These are phyloP conservation scores for Dictyostelium intermedium DNA, from an alignment of 78 protist species.

Conservation along the genomic window DNA sequence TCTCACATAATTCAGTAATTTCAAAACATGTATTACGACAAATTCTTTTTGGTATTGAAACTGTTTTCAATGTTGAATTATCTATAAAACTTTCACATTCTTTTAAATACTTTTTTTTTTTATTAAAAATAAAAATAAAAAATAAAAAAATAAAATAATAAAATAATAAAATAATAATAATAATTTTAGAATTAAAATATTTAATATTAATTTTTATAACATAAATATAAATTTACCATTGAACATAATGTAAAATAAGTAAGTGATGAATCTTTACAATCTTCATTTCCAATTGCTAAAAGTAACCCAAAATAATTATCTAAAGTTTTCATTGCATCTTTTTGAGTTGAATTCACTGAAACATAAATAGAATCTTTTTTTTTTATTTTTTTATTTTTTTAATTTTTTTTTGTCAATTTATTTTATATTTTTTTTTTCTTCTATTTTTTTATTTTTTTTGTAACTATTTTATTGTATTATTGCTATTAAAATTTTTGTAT, in stretches of 20 bases:
- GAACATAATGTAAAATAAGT: constrained; percentile 27
- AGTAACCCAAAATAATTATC: background rate
- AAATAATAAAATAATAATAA: too few species aligned
- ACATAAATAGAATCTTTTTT: constrained; percentile 30
- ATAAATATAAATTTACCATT: background rate
- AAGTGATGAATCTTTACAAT: constrained; percentile 1
- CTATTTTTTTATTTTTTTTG: too few species aligned
- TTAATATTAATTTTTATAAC: too few species aligned
- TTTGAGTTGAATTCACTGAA: background rate
- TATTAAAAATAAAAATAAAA: too few species aligned
- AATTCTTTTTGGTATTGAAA: background rate
- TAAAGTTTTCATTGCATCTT: background rate
- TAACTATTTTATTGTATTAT: too few species aligned
- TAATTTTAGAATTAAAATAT: too few species aligned
- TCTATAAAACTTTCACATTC: background rate
- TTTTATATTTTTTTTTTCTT: too few species aligned
- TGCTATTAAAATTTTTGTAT: too few species aligned
- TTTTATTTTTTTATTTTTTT: too few species aligned
- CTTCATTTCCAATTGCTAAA: background rate
- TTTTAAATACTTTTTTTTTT: background rate
- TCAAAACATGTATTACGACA: background rate
- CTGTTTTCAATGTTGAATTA: background rate
- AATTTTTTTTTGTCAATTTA: background rate
- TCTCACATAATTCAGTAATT: background rate
- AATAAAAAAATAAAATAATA: too few species aligned